phyloP scores from a whole-genome alignment of 768 basidiomycete species.

The Suillus alpinus region DNA sequence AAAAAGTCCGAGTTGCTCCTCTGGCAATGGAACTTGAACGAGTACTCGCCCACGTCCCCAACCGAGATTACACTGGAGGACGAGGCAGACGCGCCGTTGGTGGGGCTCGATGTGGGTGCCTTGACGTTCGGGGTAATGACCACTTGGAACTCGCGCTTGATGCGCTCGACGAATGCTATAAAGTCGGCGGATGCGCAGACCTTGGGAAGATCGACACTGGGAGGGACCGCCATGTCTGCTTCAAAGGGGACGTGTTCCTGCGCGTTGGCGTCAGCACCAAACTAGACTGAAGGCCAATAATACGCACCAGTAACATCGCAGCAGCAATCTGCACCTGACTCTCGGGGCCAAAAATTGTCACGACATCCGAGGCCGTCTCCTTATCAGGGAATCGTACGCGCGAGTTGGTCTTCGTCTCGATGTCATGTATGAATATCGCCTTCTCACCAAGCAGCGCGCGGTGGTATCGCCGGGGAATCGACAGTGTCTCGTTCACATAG shows the following conservation, averaged over 20 bases:
- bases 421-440: constrained; percentile 94
- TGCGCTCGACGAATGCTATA: constrained; percentile 76
- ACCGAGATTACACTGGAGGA: constrained; percentile 16
- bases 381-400: constrained; percentile 91
- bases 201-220: constrained; percentile 72
- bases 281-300: background rate
- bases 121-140: constrained; percentile 83
- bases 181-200: constrained; percentile 82
- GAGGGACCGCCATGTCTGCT: constrained; percentile 89
- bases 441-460: constrained; percentile 94
- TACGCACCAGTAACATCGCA: constrained; percentile 85
- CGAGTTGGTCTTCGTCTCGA: constrained; percentile 95
- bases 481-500: constrained; percentile 89
- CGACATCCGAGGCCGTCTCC: constrained; percentile 90
- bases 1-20: constrained; percentile 93
- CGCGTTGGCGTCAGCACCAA: background rate
- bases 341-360: constrained; percentile 96
- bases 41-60: constrained; percentile 55
- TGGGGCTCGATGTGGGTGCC: constrained; percentile 31
- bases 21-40: constrained; percentile 96
- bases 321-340: constrained; percentile 96
- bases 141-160: constrained; percentile 94
- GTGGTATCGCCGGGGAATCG: constrained; percentile 93
- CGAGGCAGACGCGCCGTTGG: constrained; percentile 46
- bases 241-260: constrained; percentile 97